Conservation (phyloP, 192 early-diverging fungal genomes). For the Powellomyces hirtus region DNA sequence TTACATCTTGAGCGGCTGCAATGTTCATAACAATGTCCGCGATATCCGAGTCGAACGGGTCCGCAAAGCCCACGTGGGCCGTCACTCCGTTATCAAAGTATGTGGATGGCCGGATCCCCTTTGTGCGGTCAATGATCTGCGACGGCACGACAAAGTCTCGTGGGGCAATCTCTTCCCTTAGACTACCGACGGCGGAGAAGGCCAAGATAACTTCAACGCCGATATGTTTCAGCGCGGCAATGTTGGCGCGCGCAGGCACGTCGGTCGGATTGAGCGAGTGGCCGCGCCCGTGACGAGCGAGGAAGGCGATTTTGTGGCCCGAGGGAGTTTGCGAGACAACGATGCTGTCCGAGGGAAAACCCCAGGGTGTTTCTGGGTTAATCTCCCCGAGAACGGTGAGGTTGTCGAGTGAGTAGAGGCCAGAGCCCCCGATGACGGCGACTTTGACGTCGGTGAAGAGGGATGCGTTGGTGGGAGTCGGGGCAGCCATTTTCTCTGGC, state of each 20-base stretch:
- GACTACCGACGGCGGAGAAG: constrained; percentile 94
- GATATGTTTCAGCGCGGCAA: constrained; percentile 93
- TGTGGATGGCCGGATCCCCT: constrained; percentile 88
- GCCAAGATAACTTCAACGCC: constrained; percentile 92
- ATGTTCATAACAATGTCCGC: constrained; percentile 69
- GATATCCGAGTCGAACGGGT: constrained; percentile 82
- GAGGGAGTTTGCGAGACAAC: constrained; percentile 68
- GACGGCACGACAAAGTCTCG: constrained; percentile 92
- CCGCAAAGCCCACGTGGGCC: constrained; percentile 88
- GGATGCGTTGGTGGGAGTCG: background rate
- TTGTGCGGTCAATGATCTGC: constrained; percentile 97
- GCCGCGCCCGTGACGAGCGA: constrained; percentile 91
- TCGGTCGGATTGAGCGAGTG: constrained; percentile 85
- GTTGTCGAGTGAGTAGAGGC: constrained; percentile 79
- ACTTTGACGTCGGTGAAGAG: constrained; percentile 63
- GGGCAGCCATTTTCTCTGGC: background rate
- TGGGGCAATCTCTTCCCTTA: constrained; percentile 90
- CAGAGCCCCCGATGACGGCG: constrained; percentile 91
- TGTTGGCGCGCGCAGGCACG: constrained; percentile 94
- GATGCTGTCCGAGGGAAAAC: constrained; percentile 84
- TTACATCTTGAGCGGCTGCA: constrained; percentile 43
- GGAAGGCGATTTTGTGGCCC: constrained; percentile 88
- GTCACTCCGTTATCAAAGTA: constrained; percentile 95
- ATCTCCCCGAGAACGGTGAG: constrained; percentile 78
- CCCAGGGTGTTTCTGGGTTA: constrained; percentile 78